These are phyloP conservation scores for Lentinula detonsa DNA, from an alignment of 768 basidiomycete genomes.

Conservation along the genomic window DNA sequence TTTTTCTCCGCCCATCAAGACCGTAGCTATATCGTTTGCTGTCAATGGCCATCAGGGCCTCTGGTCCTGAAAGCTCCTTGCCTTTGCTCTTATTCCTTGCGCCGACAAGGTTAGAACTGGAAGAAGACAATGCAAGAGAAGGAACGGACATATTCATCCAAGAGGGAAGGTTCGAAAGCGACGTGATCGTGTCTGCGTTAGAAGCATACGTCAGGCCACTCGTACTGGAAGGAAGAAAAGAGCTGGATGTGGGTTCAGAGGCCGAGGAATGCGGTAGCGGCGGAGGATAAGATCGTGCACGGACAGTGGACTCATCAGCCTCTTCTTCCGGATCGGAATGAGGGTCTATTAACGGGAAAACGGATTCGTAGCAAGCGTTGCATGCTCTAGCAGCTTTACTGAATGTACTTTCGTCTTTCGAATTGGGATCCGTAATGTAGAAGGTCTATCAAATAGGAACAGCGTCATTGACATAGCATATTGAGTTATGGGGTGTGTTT, in stretches of 20 bases:
- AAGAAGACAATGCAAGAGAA: constrained; percentile 33
- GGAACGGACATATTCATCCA: constrained; percentile 41
- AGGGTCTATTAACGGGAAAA: constrained; percentile 62
- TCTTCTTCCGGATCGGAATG: constrained; percentile 10
- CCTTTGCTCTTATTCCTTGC: neutral
- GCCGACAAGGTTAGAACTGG: constrained; percentile 17
- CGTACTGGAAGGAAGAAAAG: neutral
- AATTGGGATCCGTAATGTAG: constrained; percentile 58
- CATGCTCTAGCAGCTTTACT: constrained; percentile 72
- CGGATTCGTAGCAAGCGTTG: constrained; percentile 79
- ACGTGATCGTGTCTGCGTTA: constrained; percentile 35
- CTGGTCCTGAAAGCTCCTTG: constrained; percentile 16
- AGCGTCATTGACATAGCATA: neutral
- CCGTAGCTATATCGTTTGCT: neutral
- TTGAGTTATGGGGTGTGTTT: neutral
- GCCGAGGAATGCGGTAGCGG: neutral
- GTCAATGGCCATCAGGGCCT: constrained; percentile 45
- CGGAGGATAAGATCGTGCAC: constrained; percentile 1
- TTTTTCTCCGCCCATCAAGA: neutral
- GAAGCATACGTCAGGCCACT: neutral
- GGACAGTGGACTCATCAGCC: constrained; percentile 2
- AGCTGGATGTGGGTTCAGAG: neutral
- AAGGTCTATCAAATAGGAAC: constrained; percentile 53
- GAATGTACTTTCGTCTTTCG: constrained; percentile 28
- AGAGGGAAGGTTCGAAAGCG: constrained; percentile 45